Conservation (phyloP, 2,329 filamentous ascomycete species). For the Mycocentrospora acerina region DNA sequence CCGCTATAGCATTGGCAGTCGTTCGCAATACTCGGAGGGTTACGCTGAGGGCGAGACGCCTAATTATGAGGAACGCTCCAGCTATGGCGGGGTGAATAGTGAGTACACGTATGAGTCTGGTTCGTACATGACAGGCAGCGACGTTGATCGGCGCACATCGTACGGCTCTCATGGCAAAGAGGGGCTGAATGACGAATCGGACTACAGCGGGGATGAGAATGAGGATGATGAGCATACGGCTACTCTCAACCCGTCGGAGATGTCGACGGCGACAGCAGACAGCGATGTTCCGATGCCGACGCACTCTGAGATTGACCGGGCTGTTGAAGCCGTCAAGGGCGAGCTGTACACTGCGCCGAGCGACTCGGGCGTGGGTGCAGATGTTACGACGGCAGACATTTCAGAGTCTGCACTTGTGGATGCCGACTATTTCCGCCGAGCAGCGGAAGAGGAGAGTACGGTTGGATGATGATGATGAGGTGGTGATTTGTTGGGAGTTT, state of each 20-base stretch:
- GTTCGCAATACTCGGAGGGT: constrained; percentile 36
- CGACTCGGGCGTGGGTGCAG: constrained; percentile 43
- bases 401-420: constrained; percentile 21
- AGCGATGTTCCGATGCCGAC: constrained; percentile 28
- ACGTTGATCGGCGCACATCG: constrained; percentile 47
- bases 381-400: constrained; percentile 36
- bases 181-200: constrained; percentile 33
- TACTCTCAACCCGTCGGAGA: constrained; percentile 27
- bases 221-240: constrained; percentile 34
- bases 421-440: constrained; percentile 40
- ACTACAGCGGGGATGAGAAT: constrained; percentile 34
- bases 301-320: constrained; percentile 33
- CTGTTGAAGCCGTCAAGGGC: constrained; percentile 31
- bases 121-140: constrained; percentile 52
- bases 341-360: constrained; percentile 33
- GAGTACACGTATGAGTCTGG: constrained; percentile 52
- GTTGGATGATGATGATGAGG: constrained; percentile 25
- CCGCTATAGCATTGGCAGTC: constrained; percentile 38
- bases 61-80: constrained; percentile 37
- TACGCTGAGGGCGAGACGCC: constrained; percentile 37
- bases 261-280: constrained; percentile 23
- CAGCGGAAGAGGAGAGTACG: constrained; percentile 39
- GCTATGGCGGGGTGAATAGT: constrained; percentile 45
- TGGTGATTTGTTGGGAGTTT: not conserved
- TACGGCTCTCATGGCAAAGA: constrained; percentile 41